A percentile compares a stretch with the other conserved stretches of the same genome.
phyloP scores from a whole-genome alignment of 2,329 filamentous ascomycete genomes.

The Passalora sequoiae region DNA sequence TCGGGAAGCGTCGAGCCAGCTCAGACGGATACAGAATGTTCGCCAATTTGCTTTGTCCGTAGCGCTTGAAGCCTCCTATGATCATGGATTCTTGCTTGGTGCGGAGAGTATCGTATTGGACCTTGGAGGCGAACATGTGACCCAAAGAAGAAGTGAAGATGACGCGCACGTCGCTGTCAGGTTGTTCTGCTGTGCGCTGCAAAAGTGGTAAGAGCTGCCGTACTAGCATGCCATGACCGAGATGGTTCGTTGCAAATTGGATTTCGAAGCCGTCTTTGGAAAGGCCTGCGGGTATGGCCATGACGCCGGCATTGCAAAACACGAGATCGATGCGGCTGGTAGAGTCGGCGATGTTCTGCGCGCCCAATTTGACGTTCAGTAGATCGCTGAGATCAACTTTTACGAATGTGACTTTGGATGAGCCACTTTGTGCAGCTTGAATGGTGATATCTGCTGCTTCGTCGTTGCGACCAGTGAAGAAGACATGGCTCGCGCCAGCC shows the following conservation, averaged over 20 bases:
- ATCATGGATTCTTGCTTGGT: constrained; percentile 21
- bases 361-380: too few species aligned
- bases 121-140: constrained; percentile 13
- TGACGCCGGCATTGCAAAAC: too few species aligned
- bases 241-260: constrained; percentile 32
- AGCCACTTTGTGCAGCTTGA: too few species aligned
- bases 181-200: constrained; percentile 19
- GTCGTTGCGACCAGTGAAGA: too few species aligned
- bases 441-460: too few species aligned
- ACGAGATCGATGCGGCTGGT: too few species aligned
- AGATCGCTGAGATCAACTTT: too few species aligned
- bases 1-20: constrained; percentile 40
- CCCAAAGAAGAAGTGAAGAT: constrained; percentile 26
- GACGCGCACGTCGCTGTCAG: constrained; percentile 24
- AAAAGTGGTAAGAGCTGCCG: constrained; percentile 26
- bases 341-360: too few species aligned
- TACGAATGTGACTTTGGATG: too few species aligned
- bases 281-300: constrained; percentile 6
- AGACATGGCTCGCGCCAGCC: too few species aligned
- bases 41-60: constrained; percentile 47
- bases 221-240: constrained; percentile 31
- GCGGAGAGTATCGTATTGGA: constrained; percentile 17
- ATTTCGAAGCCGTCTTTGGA: constrained; percentile 31
- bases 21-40: constrained; percentile 44
- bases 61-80: constrained; percentile 28